Conservation (phyloP, 495 filamentous ascomycete genomes). For the Xylaria grammica region DNA sequence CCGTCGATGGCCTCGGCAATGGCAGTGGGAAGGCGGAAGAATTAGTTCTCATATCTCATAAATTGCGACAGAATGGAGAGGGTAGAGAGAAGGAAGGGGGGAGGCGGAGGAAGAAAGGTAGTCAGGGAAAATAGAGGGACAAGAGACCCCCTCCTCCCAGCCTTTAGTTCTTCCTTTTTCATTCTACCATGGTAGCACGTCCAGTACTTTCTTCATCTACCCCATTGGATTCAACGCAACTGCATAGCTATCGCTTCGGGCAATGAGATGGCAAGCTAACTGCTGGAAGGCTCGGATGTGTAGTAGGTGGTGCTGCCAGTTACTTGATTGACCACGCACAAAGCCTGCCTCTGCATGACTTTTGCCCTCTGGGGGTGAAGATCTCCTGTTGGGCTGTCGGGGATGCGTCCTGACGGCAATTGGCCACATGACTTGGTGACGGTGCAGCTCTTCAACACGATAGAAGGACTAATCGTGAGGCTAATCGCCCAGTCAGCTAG, state of each 20-base stretch:
- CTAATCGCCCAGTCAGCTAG: constrained; percentile 37
- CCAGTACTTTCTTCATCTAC: neutral
- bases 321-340: neutral
- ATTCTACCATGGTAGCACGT: neutral
- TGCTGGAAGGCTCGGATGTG: neutral
- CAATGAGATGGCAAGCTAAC: neutral
- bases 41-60: no score
- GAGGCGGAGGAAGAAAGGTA: no score
- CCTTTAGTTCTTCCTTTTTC: neutral
- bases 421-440: constrained; percentile 7
- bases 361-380: neutral
- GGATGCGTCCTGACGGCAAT: neutral
- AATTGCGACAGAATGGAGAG: no score
- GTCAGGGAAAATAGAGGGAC: no score
- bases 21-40: no score
- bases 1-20: no score
- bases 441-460: constrained; percentile 13
- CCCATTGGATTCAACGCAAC: neutral
- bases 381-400: neutral
- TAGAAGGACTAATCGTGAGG: constrained; percentile 40
- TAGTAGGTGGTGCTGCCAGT: neutral
- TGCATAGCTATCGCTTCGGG: neutral
- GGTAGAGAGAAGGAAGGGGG: no score
- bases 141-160: no score
- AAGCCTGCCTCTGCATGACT: neutral